phyloP scores from a whole-genome alignment of 2,329 filamentous ascomycete species.

The Ophiostoma sp. region DNA sequence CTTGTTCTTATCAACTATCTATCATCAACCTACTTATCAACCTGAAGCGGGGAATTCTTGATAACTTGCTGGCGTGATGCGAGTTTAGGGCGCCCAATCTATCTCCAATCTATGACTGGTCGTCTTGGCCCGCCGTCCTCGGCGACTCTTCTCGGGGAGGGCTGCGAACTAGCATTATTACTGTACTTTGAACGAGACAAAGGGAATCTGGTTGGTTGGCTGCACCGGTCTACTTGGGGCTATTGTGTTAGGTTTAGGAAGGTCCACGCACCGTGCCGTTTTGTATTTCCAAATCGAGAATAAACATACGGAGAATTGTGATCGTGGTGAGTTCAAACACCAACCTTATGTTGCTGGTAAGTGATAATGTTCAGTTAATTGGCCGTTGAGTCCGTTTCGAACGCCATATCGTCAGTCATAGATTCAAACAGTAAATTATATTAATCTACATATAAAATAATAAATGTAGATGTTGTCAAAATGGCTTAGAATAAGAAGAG shows the following conservation, averaged over 20 bases:
- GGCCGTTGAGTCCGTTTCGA: no score
- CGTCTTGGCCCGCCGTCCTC: slow-evolving; percentile 9
- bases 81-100: not conserved
- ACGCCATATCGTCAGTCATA: no score
- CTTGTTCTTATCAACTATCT: not conserved
- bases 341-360: no score
- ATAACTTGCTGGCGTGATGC: not conserved
- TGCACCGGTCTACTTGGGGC: not conserved
- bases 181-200: not conserved
- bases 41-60: not conserved
- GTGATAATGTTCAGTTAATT: not conserved
- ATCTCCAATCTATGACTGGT: not conserved
- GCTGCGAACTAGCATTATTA: not conserved
- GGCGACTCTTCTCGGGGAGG: slow-evolving; percentile 14
- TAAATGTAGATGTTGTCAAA: no score
- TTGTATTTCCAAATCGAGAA: slow-evolving; percentile 14
- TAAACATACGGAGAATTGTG: not conserved
- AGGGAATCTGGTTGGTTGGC: not conserved
- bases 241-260: not conserved
- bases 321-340: not conserved
- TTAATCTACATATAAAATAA: no score
- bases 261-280: slow-evolving; percentile 1
- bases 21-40: not conserved
- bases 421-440: no score
- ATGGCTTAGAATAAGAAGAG: no score